Percentiles rank a stretch among this genome's conserved stretches.
Evolutionary conservation across 1,284 basidiomycete species (phyloP).

Genomic region (Lentinus polychrous): DNA sequence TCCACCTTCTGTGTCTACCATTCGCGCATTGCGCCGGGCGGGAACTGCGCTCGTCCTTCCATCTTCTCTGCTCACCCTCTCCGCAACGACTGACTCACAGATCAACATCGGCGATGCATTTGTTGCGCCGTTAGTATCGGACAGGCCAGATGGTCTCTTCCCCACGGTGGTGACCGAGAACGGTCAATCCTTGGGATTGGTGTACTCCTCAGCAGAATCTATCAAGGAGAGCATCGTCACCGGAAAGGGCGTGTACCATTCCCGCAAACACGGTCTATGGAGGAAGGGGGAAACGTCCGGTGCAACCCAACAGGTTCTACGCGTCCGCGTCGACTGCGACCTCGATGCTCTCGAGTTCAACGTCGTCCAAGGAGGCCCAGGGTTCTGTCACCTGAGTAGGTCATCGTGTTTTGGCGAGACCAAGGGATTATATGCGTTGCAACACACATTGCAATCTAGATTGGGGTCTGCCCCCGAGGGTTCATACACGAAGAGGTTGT

Average conservation of each 20-base stretch:
- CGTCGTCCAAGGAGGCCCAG: slow-evolving; percentile 85
- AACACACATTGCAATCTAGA: slow-evolving; percentile 74
- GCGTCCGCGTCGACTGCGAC: slow-evolving; percentile 89
- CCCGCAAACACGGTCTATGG: slow-evolving; percentile 95
- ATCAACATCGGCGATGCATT: slow-evolving; percentile 84
- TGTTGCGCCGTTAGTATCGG: slow-evolving; percentile 76
- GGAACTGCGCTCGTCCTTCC: slow-evolving; percentile 70
- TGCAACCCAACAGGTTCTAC: slow-evolving; percentile 83
- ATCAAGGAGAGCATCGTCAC: slow-evolving; percentile 84
- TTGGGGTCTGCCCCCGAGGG: slow-evolving; percentile 77
- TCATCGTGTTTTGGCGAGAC: slow-evolving; percentile 83
- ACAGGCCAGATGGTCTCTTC: slow-evolving; percentile 89
- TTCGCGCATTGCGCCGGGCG: slow-evolving; percentile 50
- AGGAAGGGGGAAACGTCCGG: slow-evolving; percentile 96
- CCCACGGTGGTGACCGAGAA: slow-evolving; percentile 86
- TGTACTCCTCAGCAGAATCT: slow-evolving; percentile 92
- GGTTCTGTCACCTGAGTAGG: slow-evolving; percentile 91
- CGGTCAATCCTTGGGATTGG: slow-evolving; percentile 83
- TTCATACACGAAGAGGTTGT: slow-evolving; percentile 89
- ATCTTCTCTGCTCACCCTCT: slow-evolving; percentile 63
- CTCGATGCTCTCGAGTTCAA: slow-evolving; percentile 88
- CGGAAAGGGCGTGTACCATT: slow-evolving; percentile 94
- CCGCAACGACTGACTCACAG: slow-evolving; percentile 43
- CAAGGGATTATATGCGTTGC: slow-evolving; percentile 76
- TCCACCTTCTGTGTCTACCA: slow-evolving; percentile 45